These are phyloP conservation scores for Astragalus glycyphyllos DNA, from an alignment of 306 rosid species.

Conservation along the genomic window DNA sequence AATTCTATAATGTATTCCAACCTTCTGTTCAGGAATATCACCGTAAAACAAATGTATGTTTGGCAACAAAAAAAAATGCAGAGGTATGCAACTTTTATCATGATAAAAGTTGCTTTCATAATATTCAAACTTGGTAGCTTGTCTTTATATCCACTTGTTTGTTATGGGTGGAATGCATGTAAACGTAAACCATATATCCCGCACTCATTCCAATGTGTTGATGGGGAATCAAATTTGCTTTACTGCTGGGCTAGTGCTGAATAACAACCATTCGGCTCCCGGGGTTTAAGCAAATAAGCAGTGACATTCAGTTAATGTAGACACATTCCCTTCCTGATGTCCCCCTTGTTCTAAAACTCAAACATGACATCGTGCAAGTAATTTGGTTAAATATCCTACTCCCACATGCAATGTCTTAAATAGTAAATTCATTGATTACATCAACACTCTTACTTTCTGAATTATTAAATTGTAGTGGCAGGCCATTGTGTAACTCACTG, in stretches of 20 bases:
- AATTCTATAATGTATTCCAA: too few relatives aligned
- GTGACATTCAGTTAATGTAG: constrained; percentile 31
- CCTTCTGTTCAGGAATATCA: too few relatives aligned
- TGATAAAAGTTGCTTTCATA: not conserved
- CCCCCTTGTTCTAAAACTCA: not conserved
- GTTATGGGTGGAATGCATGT: not conserved
- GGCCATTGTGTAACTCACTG: constrained; percentile 4
- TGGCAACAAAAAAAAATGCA: not conserved
- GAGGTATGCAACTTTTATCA: not conserved
- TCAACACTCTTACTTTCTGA: constrained; percentile 11
- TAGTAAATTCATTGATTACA: constrained; percentile 31
- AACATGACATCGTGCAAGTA: constrained; percentile 6
- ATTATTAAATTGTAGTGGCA: constrained; percentile 4
- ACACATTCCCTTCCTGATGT: not conserved
- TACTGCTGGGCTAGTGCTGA: constrained; percentile 1
- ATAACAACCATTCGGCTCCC: constrained; percentile 20
- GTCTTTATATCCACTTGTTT: not conserved
- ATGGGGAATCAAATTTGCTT: constrained; percentile 24
- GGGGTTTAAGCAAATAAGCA: constrained; percentile 29
- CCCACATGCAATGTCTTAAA: constrained; percentile 33
- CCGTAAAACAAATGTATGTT: not conserved
- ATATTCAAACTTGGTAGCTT: not conserved
- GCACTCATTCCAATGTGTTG: constrained; percentile 27
- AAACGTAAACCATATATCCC: not conserved
- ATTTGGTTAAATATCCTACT: constrained; percentile 25